Evolutionary conservation across 2,329 filamentous ascomycete genomes (phyloP), one percentile per base, ranked within the genome.

Genomic region (Aspergillus vadensis): DNA sequence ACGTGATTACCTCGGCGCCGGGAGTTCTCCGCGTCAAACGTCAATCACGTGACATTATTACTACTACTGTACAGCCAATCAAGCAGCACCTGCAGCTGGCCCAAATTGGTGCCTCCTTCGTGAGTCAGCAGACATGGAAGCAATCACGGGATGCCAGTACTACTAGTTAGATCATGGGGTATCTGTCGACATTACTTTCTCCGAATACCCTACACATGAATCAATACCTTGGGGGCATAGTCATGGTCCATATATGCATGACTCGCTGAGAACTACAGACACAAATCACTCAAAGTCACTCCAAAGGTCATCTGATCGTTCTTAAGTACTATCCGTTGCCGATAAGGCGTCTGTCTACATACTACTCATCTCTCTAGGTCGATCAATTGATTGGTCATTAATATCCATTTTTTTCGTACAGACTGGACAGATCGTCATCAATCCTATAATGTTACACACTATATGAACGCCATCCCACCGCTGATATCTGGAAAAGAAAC

Each of bases 391-490:
- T 60, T 23, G 25, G 23, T 57, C 55, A 57, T 55, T 14, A 57
- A 49, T 23, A 47, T 61, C 36, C 58, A 61, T 63, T 63, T 58
- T 67, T 53, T 69, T 58, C 25, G 25, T 69, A 67, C 65, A 70
- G 53, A 61, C 54, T 47, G 50, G 54, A 58, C 36, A 60, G 52
- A 47, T 58, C 49, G 47, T 56, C 52, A 59, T 65, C 61, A 57
- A 60, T 59, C 60, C 63, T 54, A 63, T 65, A 58, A 60, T 61
- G 57, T 64, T 66, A 65, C 65, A 67, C 64, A 62, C 63, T 61
- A 65, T 64, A 49, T 63, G 61, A 70, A 71, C 69, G 69, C 69
- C 70, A 58, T 65, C 54, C 63, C 63, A 53, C 48, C 52, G 44
- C 54, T 58, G 58, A 65, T 65, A 64, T 61, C 63, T 53, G 19